Evolutionary conservation across 345 rosid genomes (phyloP).

Genomic region (Zanthoxylum bungeanum): DNA sequence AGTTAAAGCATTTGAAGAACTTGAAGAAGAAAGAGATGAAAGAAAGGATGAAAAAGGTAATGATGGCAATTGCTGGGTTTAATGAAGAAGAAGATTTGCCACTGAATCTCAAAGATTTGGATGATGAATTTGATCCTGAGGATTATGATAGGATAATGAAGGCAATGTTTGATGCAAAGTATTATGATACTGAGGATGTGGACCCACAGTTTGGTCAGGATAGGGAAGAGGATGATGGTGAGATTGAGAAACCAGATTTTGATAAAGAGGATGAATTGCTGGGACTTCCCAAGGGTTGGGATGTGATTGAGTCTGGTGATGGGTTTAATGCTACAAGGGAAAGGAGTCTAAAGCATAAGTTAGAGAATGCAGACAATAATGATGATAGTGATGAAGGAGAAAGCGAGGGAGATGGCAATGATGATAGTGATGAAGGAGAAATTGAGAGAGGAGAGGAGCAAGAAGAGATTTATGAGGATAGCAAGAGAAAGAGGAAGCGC

Average conservation of each 20-base stretch:
- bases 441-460: constrained; percentile 13
- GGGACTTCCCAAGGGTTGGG: constrained; percentile 77
- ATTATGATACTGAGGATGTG: constrained; percentile 60
- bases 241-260: constrained; percentile 72
- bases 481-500: constrained; percentile 64
- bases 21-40: constrained; percentile 82
- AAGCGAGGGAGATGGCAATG: constrained; percentile 16
- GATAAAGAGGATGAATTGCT: constrained; percentile 82
- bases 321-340: constrained; percentile 70
- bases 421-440: constrained; percentile 11
- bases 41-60: constrained; percentile 66
- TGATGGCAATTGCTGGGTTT: constrained; percentile 69
- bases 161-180: constrained; percentile 52
- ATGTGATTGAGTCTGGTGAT: constrained; percentile 43
- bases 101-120: constrained; percentile 39
- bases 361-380: constrained; percentile 23
- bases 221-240: constrained; percentile 38
- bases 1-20: constrained; percentile 84
- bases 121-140: constrained; percentile 76
- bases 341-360: constrained; percentile 40
- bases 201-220: constrained; percentile 47
- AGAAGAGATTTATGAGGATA: constrained; percentile 32
- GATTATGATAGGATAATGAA: constrained; percentile 84
- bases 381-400: constrained; percentile 19
- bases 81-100: constrained; percentile 42